Evolutionary conservation across 768 basidiomycete genomes (phyloP).

Genomic region (Pleurotus eryngii): DNA sequence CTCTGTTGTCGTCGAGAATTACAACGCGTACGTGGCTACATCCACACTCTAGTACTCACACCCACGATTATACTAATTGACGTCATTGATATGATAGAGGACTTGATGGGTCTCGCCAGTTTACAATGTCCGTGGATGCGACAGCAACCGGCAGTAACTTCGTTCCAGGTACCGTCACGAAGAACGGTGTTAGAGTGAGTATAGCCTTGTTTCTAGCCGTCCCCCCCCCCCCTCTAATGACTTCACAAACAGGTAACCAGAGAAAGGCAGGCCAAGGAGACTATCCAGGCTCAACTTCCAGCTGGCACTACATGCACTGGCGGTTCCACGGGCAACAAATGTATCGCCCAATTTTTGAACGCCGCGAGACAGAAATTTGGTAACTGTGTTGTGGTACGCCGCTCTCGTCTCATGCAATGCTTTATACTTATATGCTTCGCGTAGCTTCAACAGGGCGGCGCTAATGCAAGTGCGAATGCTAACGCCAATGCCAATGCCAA

Average conservation of each 20-base stretch:
- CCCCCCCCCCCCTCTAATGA: not conserved
- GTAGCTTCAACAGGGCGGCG: slow-evolving; percentile 5
- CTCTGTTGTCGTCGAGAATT: slow-evolving; percentile 37
- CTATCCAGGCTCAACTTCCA: slow-evolving; percentile 41
- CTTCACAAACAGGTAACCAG: slow-evolving; percentile 33
- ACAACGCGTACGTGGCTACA: slow-evolving; percentile 37
- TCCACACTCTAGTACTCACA: not conserved
- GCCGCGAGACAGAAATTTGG: slow-evolving; percentile 48
- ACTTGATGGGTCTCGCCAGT: slow-evolving; percentile 43
- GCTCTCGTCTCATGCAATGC: not conserved
- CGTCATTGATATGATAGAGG: slow-evolving; percentile 27
- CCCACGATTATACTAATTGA: too few relatives aligned
- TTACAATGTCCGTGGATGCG: slow-evolving; percentile 42
- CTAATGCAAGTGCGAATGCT: not conserved
- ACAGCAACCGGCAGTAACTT: slow-evolving; percentile 39
- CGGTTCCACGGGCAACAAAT: slow-evolving; percentile 39
- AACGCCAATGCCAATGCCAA: not conserved
- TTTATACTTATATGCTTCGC: not conserved
- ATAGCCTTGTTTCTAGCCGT: not conserved
- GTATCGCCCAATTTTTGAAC: slow-evolving; percentile 43
- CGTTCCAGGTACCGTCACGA: slow-evolving; percentile 33
- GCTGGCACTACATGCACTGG: slow-evolving; percentile 49
- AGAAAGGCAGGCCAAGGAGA: slow-evolving; percentile 31
- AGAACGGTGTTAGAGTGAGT: slow-evolving; percentile 47
- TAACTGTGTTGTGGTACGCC: slow-evolving; percentile 46